Evolutionary conservation across 768 basidiomycete genomes (phyloP).

Genomic region (Leucocoprinus leucothites): DNA sequence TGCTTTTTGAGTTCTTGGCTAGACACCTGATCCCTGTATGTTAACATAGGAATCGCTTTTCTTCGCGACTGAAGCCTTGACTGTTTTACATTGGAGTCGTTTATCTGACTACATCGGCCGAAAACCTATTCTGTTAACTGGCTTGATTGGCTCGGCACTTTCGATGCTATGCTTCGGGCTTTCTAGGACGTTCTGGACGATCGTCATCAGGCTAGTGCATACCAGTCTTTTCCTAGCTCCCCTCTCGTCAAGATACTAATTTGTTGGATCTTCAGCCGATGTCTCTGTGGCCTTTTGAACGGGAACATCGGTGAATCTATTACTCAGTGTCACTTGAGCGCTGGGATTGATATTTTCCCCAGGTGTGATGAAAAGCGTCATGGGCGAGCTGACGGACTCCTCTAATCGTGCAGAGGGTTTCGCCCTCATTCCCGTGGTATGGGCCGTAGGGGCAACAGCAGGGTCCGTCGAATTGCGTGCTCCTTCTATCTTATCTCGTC

Average conservation of each 20-base stretch:
- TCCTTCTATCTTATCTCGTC: slow-evolving; percentile 7
- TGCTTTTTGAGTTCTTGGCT: too few relatives aligned
- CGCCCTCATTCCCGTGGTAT: slow-evolving; percentile 38
- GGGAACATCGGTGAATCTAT: slow-evolving; percentile 71
- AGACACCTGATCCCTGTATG: neutral
- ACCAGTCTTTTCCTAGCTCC: neutral
- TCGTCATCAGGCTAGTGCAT: slow-evolving; percentile 50
- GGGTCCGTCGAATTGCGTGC: slow-evolving; percentile 35
- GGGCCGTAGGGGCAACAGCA: slow-evolving; percentile 40
- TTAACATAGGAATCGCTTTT: slow-evolving; percentile 54
- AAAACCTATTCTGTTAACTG: slow-evolving; percentile 57
- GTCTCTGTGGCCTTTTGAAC: slow-evolving; percentile 63
- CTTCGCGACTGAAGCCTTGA: slow-evolving; percentile 53
- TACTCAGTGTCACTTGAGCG: too few relatives aligned
- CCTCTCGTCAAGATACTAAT: too few relatives aligned
- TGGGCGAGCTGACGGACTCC: slow-evolving; percentile 64
- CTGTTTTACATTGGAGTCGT: slow-evolving; percentile 63
- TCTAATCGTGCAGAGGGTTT: slow-evolving; percentile 48
- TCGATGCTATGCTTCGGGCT: slow-evolving; percentile 64
- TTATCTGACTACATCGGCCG: slow-evolving; percentile 58
- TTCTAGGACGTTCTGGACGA: slow-evolving; percentile 49
- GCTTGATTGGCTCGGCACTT: slow-evolving; percentile 47
- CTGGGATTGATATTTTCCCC: too few relatives aligned
- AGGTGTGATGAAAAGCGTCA: slow-evolving; percentile 72
- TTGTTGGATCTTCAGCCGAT: slow-evolving; percentile 43